These are phyloP conservation scores for Aechmea fasciata DNA, from an alignment of 176 grass and related monocot species.

Conservation along the genomic window DNA sequence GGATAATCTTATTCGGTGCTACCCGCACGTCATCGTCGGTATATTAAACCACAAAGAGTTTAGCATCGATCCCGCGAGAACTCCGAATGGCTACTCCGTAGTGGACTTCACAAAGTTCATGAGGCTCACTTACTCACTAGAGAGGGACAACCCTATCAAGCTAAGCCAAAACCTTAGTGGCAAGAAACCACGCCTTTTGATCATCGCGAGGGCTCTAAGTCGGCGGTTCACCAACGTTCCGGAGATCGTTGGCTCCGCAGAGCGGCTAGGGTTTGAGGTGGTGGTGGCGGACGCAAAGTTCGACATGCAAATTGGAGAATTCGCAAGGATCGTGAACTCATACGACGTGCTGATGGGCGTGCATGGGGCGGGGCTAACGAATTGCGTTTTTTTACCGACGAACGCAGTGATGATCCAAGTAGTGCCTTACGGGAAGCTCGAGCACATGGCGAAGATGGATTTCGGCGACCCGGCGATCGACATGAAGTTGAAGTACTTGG, in stretches of 20 bases:
- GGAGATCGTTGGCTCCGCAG: slow-evolving; percentile 24
- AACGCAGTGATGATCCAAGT: slow-evolving; percentile 61
- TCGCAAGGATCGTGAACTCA: slow-evolving; percentile 41
- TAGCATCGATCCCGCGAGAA: slow-evolving; percentile 39
- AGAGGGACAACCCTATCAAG: slow-evolving; percentile 30
- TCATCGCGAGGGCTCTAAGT: slow-evolving; percentile 39
- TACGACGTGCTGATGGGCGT: slow-evolving; percentile 53
- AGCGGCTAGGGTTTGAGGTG: slow-evolving; percentile 37
- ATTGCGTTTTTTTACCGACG: slow-evolving; percentile 46
- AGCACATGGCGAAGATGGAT: slow-evolving; percentile 36
- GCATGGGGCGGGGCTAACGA: slow-evolving; percentile 55
- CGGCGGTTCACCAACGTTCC: slow-evolving; percentile 35
- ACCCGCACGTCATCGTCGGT: slow-evolving; percentile 39
- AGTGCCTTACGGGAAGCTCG: slow-evolving; percentile 47
- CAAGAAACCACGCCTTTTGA: slow-evolving; percentile 41
- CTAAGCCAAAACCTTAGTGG: neutral
- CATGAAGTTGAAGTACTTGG: slow-evolving; percentile 56
- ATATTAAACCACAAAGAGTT: slow-evolving; percentile 52
- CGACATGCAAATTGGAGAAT: slow-evolving; percentile 18
- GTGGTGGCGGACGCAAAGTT: slow-evolving; percentile 21
- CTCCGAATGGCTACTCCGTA: slow-evolving; percentile 40
- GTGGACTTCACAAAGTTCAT: slow-evolving; percentile 48
- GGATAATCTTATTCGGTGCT: slow-evolving; percentile 40
- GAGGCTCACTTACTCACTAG: slow-evolving; percentile 28
- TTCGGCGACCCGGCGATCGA: slow-evolving; percentile 49